Percentiles rank a stretch among this genome's conserved stretches.
phyloP scores from a whole-genome alignment of 805 yeast species.

The Metschnikowia lochheadii region DNA sequence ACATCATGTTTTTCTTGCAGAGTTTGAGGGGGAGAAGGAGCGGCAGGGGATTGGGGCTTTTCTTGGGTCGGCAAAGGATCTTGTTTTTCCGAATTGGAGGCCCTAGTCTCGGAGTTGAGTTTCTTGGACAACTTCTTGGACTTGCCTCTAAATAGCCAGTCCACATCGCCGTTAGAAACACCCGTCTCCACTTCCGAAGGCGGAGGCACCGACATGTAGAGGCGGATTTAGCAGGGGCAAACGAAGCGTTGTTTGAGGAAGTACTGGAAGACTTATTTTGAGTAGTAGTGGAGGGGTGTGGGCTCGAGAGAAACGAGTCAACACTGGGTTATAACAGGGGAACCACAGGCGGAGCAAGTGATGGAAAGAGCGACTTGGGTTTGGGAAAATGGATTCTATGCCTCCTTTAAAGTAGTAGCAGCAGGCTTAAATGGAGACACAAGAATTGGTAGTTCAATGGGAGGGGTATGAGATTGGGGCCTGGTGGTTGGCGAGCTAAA shows the following conservation, averaged over 20 bases:
- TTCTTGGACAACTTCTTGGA: constrained; percentile 52
- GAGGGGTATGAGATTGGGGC: too few species aligned
- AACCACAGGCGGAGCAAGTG: too few species aligned
- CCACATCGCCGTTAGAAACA: constrained; percentile 72
- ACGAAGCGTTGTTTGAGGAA: background rate
- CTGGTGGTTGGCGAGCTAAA: background rate
- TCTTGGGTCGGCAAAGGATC: background rate
- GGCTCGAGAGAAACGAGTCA: background rate
- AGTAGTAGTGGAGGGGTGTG: background rate
- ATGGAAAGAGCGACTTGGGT: background rate
- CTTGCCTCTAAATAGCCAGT: constrained; percentile 81
- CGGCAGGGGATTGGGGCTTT: background rate
- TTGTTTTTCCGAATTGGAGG: constrained; percentile 4
- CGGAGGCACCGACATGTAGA: constrained; percentile 12
- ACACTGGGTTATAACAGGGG: too few species aligned
- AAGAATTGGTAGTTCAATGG: too few species aligned
- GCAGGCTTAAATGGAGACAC: too few species aligned
- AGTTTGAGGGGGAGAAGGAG: background rate
- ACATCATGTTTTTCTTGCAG: background rate
- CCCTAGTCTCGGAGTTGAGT: constrained; percentile 21
- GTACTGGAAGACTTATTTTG: background rate
- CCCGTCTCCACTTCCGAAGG: constrained; percentile 38
- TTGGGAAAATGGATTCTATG: background rate
- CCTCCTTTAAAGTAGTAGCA: background rate
- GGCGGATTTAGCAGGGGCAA: background rate